Evolutionary conservation across 495 filamentous ascomycete genomes (phyloP).

Genomic region (Penicillium cinerascens): DNA sequence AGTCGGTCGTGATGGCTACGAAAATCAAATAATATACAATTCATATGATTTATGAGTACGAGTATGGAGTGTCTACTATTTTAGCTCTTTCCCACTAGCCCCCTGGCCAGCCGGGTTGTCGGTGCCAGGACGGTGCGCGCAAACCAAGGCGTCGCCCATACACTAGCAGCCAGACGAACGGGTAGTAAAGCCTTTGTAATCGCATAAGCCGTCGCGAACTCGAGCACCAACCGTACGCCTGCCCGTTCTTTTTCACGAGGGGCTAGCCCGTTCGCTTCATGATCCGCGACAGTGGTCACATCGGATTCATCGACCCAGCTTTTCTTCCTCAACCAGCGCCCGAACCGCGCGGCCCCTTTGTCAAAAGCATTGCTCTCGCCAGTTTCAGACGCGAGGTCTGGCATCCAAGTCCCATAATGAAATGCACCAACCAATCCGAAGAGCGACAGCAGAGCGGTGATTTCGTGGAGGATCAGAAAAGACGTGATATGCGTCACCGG

Average conservation of each 20-base stretch:
- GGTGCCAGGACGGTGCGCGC: constrained; percentile 62
- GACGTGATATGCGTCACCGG: constrained; percentile 79
- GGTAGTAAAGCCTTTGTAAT: constrained; percentile 83
- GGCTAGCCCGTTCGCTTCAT: constrained; percentile 14
- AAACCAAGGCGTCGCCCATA: constrained; percentile 95
- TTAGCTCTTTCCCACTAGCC: constrained; percentile 37
- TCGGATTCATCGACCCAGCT: constrained; percentile 56
- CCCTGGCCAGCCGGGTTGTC: constrained; percentile 31
- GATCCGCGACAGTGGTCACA: constrained; percentile 28
- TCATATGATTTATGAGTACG: constrained; percentile 15
- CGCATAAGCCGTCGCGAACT: constrained; percentile 84
- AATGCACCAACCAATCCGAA: constrained; percentile 71
- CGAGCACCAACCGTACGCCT: constrained; percentile 54
- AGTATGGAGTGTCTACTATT: background rate
- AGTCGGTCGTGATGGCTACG: constrained; percentile 26
- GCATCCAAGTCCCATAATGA: constrained; percentile 69
- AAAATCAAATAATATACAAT: constrained; percentile 26
- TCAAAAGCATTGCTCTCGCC: constrained; percentile 43
- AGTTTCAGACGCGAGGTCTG: constrained; percentile 46
- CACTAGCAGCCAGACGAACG: constrained; percentile 65
- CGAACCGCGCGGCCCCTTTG: constrained; percentile 54
- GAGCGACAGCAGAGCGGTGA: constrained; percentile 80
- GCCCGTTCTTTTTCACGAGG: constrained; percentile 11
- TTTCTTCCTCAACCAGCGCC: constrained; percentile 55
- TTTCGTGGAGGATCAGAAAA: constrained; percentile 87